These are phyloP conservation scores for Mercurialis annua DNA, from an alignment of 345 rosid species.

Conservation along the genomic window DNA sequence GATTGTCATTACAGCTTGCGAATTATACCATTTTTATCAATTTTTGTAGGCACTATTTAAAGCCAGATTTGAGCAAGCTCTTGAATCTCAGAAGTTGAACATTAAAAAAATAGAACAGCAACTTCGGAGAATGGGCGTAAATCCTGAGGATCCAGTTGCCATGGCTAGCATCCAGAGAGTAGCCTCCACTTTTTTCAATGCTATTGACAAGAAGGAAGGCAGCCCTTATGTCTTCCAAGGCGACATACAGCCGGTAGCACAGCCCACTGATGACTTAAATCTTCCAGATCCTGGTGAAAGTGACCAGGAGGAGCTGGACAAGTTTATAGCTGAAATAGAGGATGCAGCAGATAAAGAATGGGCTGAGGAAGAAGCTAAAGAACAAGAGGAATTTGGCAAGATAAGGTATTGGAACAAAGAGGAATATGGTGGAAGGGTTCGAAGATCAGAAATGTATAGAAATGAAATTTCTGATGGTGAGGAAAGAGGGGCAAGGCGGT, in stretches of 20 bases:
- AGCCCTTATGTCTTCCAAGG: conserved; percentile 84
- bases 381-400: conserved; percentile 66
- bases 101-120: conserved; percentile 91
- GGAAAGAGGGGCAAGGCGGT: conserved; percentile 37
- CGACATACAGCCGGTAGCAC: conserved; percentile 35
- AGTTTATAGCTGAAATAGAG: conserved; percentile 88
- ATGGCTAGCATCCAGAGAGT: conserved; percentile 98
- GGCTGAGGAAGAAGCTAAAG: conserved; percentile 93
- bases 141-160: conserved; percentile 98
- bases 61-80: conserved; percentile 99
- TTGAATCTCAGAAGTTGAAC: conserved; percentile 95
- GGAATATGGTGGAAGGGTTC: conserved; percentile 61
- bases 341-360: conserved; percentile 94
- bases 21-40: background rate
- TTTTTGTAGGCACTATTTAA: conserved; percentile 82
- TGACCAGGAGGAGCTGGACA: conserved; percentile 92
- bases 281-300: conserved; percentile 60
- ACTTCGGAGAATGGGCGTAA: conserved; percentile 76
- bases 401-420: conserved; percentile 82
- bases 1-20: background rate
- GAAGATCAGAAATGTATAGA: conserved; percentile 37
- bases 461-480: conserved; percentile 40
- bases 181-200: conserved; percentile 94
- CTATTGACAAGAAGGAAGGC: conserved; percentile 91
- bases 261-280: conserved; percentile 26